These are phyloP conservation scores for Royoungia palumana DNA, from an alignment of 768 basidiomycete genomes.

Conservation along the genomic window DNA sequence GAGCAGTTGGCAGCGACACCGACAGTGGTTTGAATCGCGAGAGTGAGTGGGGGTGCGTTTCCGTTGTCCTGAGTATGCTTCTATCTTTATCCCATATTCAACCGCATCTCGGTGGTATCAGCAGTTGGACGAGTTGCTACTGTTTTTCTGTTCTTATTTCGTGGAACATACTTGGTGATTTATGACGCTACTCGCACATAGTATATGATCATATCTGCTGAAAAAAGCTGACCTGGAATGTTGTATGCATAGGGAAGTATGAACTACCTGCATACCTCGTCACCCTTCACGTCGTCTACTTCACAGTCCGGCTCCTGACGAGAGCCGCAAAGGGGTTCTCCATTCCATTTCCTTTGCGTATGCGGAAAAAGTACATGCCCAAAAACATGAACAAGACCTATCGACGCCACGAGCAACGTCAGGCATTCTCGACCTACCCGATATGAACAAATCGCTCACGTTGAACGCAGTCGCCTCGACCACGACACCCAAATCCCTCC, in stretches of 20 bases:
- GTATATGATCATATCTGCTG: no score
- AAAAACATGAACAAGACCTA: constrained; percentile 29
- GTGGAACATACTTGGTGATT: no score
- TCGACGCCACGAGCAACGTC: neutral
- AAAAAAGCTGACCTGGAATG: no score
- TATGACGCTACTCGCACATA: no score
- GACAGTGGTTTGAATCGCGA: constrained; percentile 35
- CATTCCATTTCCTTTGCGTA: constrained; percentile 11
- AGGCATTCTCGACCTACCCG: neutral
- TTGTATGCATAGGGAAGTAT: no score
- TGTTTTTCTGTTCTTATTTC: no score
- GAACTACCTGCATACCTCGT: no score
- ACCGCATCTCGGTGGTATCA: no score
- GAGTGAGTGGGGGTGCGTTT: constrained; percentile 3
- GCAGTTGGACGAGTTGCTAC: no score
- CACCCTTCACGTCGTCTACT: neutral
- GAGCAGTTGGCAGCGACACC: constrained; percentile 41
- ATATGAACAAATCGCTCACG: constrained; percentile 21
- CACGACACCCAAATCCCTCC: constrained; percentile 12
- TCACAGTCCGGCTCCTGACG: no score
- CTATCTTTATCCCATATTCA: neutral
- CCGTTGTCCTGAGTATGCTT: neutral
- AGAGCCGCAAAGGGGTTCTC: constrained; percentile 1
- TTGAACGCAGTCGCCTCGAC: constrained; percentile 37
- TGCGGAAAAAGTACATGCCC: constrained; percentile 31